Conservation (phyloP, 2,329 filamentous ascomycete species). For the Trichophyton verrucosum region DNA sequence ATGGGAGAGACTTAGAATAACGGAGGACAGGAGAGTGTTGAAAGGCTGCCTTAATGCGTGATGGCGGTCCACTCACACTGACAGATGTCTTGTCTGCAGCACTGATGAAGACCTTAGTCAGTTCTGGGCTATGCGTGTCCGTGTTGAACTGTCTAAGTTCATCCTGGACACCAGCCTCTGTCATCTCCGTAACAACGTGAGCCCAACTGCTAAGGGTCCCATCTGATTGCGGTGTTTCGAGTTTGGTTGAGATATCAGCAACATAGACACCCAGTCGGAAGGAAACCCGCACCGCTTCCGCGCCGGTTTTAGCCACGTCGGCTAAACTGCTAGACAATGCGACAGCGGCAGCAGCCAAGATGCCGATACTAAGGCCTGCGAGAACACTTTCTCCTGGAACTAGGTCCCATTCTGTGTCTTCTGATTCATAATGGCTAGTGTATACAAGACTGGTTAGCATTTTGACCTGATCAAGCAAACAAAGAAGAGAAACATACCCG, state of each 20-base stretch:
- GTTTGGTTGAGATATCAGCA: constrained; percentile 30
- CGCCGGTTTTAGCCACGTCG: constrained; percentile 31
- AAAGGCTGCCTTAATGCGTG: constrained; percentile 17
- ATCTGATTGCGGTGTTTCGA: constrained; percentile 24
- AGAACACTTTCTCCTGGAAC: constrained; percentile 18
- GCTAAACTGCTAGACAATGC: constrained; percentile 27
- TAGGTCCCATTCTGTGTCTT: not conserved
- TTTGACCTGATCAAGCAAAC: not conserved
- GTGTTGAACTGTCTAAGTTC: not conserved
- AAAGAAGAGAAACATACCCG: constrained; percentile 24
- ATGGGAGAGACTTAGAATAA: constrained; percentile 12
- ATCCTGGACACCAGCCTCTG: not conserved
- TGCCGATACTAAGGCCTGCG: constrained; percentile 35
- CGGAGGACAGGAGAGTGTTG: constrained; percentile 16
- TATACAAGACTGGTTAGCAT: not conserved
- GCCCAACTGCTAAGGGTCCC: not conserved
- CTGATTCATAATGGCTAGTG: not conserved
- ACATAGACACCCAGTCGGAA: constrained; percentile 39
- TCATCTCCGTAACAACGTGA: not conserved
- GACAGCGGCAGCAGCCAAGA: constrained; percentile 34
- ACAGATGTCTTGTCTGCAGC: constrained; percentile 15
- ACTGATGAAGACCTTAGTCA: constrained; percentile 19
- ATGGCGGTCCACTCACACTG: constrained; percentile 20
- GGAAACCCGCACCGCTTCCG: constrained; percentile 33
- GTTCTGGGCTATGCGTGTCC: constrained; percentile 5